These are phyloP conservation scores for Sugiyamaella castrensis DNA, from an alignment of 1,139 yeast species.

Conservation along the genomic window DNA sequence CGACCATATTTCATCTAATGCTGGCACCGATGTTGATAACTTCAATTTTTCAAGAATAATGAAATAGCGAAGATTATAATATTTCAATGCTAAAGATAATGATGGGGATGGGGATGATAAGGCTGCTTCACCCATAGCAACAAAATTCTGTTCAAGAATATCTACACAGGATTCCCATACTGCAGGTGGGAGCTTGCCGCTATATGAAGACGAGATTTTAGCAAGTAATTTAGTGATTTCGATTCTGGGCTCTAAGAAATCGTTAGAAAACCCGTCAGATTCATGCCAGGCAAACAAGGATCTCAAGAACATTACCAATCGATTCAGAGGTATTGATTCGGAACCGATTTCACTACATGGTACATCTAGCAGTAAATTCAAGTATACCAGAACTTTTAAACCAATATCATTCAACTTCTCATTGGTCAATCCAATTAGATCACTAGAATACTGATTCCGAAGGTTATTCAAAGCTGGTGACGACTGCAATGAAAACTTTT, in stretches of 20 bases:
- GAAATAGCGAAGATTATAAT: conserved; percentile 48
- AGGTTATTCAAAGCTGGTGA: conserved; percentile 41
- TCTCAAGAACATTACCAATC: conserved; percentile 54
- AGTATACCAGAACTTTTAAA: conserved; percentile 47
- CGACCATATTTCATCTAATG: conserved; percentile 34
- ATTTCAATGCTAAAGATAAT: conserved; percentile 43
- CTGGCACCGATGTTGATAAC: conserved; percentile 30
- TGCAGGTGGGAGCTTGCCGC: conserved; percentile 16
- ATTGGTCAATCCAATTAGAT: conserved; percentile 51
- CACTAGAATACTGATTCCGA: conserved; percentile 65
- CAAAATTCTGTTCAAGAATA: conserved; percentile 26
- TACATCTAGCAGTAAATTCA: conserved; percentile 46
- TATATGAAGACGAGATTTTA: conserved; percentile 40
- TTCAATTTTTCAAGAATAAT: conserved; percentile 34
- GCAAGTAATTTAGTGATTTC: conserved; percentile 50
- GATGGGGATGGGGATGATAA: conserved; percentile 26
- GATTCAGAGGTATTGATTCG: conserved; percentile 23
- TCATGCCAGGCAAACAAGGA: conserved; percentile 58
- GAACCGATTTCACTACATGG: conserved; percentile 6
- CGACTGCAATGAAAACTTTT: conserved; percentile 15
- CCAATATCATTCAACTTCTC: conserved; percentile 28
- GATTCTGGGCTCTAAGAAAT: conserved; percentile 51
- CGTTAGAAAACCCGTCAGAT: conserved; percentile 57
- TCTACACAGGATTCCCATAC: conserved; percentile 28
- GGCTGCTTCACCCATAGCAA: conserved; percentile 40